Percentiles rank a stretch among this genome's conserved stretches.
Conservation (phyloP, 768 basidiomycete genomes). For the Amanita thiersii region DNA sequence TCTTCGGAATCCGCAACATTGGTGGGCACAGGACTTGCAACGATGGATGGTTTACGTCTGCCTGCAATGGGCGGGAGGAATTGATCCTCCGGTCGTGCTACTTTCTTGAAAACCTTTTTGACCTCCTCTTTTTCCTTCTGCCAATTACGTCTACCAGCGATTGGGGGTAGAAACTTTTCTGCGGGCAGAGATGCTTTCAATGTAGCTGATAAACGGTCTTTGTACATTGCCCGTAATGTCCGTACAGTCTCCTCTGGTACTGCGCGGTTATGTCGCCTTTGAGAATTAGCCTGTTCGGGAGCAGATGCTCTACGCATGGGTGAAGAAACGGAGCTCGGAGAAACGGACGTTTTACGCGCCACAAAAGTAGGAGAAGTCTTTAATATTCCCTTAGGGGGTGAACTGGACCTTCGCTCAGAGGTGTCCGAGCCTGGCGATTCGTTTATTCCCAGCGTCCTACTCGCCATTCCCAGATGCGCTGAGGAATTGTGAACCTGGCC, state of each 20-base stretch:
- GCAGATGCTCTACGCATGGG: not conserved
- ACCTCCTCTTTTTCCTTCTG: not conserved
- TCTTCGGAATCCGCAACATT: not conserved
- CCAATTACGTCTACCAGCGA: not conserved
- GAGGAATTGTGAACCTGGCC: too few relatives aligned
- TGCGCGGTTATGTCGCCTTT: too few relatives aligned
- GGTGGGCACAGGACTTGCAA: not conserved
- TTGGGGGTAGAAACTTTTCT: not conserved
- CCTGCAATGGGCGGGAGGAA: too few relatives aligned
- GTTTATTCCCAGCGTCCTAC: not conserved
- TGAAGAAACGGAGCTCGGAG: not conserved
- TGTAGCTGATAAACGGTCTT: not conserved
- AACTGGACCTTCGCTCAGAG: not conserved
- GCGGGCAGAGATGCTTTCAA: not conserved
- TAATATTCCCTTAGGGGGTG: conserved; percentile 6
- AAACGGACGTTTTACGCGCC: not conserved
- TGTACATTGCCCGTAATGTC: too few relatives aligned
- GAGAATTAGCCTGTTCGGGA: too few relatives aligned
- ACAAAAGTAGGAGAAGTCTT: conserved; percentile 7
- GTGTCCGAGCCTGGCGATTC: not conserved
- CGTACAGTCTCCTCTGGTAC: too few relatives aligned
- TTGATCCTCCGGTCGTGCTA: not conserved
- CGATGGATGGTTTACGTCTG: too few relatives aligned
- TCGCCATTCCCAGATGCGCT: not conserved
- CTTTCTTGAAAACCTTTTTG: not conserved